Evolutionary conservation across 768 basidiomycete genomes (phyloP).

Genomic region (Thelephora ganbajun): DNA sequence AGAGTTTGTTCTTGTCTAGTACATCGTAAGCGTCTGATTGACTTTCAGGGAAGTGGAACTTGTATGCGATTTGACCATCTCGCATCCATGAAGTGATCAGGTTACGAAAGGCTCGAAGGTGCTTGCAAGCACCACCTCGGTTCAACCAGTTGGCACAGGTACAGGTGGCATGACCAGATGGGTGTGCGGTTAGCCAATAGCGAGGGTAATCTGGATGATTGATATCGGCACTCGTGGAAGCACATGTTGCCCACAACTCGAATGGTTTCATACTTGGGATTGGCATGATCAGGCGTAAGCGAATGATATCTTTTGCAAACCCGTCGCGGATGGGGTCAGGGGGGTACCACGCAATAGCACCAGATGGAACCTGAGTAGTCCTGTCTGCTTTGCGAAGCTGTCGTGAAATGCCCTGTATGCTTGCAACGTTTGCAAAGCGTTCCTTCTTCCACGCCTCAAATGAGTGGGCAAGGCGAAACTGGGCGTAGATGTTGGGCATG

Average conservation of each 20-base stretch:
- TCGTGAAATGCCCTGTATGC: not conserved
- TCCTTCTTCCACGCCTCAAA: not conserved
- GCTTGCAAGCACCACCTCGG: slow-evolving; percentile 10
- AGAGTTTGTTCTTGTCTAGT: slow-evolving; percentile 1
- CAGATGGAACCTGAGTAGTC: not conserved
- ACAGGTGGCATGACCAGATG: slow-evolving; percentile 5
- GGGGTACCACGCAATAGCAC: slow-evolving; percentile 3
- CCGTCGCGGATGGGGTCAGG: slow-evolving; percentile 1
- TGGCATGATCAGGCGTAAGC: not conserved
- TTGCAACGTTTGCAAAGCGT: not conserved
- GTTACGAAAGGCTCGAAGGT: slow-evolving; percentile 7
- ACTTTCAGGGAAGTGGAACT: not conserved
- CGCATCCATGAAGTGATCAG: slow-evolving; percentile 2
- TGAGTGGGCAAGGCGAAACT: not conserved
- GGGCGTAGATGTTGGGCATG: slow-evolving; percentile 12
- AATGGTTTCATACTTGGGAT: not conserved
- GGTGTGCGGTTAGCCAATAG: slow-evolving; percentile 5
- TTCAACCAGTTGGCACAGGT: slow-evolving; percentile 6
- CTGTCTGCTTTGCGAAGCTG: not conserved
- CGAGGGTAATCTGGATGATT: not conserved
- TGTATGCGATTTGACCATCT: not conserved
- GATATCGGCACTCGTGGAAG: not conserved
- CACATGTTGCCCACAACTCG: slow-evolving; percentile 7
- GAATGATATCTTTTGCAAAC: not conserved
- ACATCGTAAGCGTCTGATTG: not conserved